Conservation (phyloP, 495 filamentous ascomycete species). For the Bacidia rubella region DNA sequence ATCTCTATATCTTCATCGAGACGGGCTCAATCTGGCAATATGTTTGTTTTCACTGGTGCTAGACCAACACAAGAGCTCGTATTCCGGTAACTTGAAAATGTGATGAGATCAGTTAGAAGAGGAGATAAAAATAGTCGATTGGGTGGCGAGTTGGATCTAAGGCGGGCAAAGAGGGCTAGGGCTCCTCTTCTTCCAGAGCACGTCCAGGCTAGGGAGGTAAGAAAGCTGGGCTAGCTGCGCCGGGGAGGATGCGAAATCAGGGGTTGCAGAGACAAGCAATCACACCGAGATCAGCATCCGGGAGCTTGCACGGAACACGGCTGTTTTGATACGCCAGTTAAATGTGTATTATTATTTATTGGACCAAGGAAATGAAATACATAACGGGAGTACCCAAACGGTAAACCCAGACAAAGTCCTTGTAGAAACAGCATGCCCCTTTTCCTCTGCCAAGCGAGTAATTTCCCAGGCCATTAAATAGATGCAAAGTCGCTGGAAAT, state of each 20-base stretch:
- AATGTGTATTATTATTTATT: too few relatives aligned
- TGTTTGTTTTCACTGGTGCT: too few relatives aligned
- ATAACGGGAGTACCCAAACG: too few relatives aligned
- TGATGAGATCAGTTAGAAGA: neutral
- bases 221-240: too few relatives aligned
- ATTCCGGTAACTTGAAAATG: neutral
- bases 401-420: too few relatives aligned
- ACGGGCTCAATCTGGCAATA: too few relatives aligned
- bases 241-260: too few relatives aligned
- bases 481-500: too few relatives aligned
- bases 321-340: neutral
- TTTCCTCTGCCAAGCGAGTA: neutral
- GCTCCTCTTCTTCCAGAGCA: neutral
- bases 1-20: too few relatives aligned
- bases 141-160: conserved; percentile 7
- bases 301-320: too few relatives aligned
- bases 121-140: conserved; percentile 12
- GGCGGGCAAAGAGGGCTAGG: conserved; percentile 6
- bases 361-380: too few relatives aligned
- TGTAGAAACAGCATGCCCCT: too few relatives aligned
- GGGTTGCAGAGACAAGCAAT: neutral
- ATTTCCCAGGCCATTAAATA: neutral
- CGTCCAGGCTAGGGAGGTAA: neutral
- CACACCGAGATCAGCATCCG: neutral
- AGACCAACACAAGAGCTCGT: neutral